A percentile compares a stretch with the other conserved stretches of the same genome.
Evolutionary conservation across 2,329 filamentous ascomycete species (phyloP).

Genomic region (Cladosporium oxysporum): DNA sequence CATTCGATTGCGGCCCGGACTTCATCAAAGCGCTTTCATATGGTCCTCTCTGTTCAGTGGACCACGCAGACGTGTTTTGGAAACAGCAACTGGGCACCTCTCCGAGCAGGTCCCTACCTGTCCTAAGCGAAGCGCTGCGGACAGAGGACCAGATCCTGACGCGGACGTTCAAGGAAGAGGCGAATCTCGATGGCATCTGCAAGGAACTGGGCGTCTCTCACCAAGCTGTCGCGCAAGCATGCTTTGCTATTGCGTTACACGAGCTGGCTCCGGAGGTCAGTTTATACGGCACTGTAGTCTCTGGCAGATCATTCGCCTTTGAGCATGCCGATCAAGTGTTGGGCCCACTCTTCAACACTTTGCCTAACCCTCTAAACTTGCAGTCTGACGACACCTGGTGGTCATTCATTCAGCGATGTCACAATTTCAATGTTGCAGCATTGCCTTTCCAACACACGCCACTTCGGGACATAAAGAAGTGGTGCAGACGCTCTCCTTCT

Average conservation of each 20-base stretch:
- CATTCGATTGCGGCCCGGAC: slow-evolving; percentile 44
- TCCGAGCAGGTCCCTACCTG: background rate
- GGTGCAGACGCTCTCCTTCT: slow-evolving; percentile 60
- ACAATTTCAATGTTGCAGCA: slow-evolving; percentile 67
- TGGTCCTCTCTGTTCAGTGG: slow-evolving; percentile 62
- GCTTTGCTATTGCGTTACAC: slow-evolving; percentile 68
- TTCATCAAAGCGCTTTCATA: slow-evolving; percentile 69
- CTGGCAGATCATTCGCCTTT: slow-evolving; percentile 72
- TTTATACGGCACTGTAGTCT: slow-evolving; percentile 73
- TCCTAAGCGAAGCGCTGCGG: background rate
- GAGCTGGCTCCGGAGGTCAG: slow-evolving; percentile 50
- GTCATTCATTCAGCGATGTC: slow-evolving; percentile 63
- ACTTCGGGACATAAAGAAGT: slow-evolving; percentile 77
- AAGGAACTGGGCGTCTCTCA: slow-evolving; percentile 68
- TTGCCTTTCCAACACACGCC: slow-evolving; percentile 78
- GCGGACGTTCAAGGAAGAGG: background rate
- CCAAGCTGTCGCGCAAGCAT: slow-evolving; percentile 75
- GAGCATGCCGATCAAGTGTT: slow-evolving; percentile 66
- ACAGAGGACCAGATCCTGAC: slow-evolving; percentile 1
- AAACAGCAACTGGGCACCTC: slow-evolving; percentile 25
- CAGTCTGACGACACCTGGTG: slow-evolving; percentile 56
- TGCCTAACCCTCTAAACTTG: slow-evolving; percentile 66
- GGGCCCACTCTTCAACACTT: slow-evolving; percentile 86
- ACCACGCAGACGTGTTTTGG: slow-evolving; percentile 69
- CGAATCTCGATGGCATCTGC: slow-evolving; percentile 46